Conservation (phyloP, 257 asterid species). For the Gardenia jasminoides region DNA sequence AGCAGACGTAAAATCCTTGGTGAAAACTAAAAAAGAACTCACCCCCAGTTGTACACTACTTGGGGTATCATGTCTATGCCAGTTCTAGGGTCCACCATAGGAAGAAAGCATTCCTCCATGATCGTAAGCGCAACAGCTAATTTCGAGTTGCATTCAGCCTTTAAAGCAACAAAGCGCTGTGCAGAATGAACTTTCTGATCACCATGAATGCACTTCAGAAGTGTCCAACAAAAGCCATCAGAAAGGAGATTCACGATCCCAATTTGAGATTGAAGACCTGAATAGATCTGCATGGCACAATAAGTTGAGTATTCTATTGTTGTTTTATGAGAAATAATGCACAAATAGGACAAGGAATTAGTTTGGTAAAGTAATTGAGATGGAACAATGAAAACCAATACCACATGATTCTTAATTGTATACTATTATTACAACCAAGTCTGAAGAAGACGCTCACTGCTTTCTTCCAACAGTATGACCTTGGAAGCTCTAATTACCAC, state of each 20-base stretch:
- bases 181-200: constrained; percentile 71
- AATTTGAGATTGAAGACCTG: constrained; percentile 66
- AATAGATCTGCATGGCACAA: constrained; percentile 55
- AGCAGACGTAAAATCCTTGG: constrained; percentile 3
- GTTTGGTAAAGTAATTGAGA: background rate
- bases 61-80: constrained; percentile 98
- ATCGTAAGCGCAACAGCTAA: constrained; percentile 95
- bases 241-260: constrained; percentile 62
- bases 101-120: constrained; percentile 96
- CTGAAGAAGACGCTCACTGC: background rate
- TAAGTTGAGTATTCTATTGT: background rate
- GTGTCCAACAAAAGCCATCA: constrained; percentile 76
- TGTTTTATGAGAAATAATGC: background rate
- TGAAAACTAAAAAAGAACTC: constrained; percentile 30
- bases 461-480: background rate
- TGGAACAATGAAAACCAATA: background rate
- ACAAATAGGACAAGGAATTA: background rate
- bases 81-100: constrained; percentile 93
- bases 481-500: background rate
- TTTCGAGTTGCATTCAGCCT: constrained; percentile 94
- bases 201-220: constrained; percentile 78
- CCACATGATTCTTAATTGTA: too few relatives aligned
- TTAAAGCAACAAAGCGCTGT: constrained; percentile 56
- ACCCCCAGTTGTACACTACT: constrained; percentile 97
- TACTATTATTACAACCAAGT: background rate